phyloP scores from a whole-genome alignment of 1,139 yeast genomes.

The Candida labiduridarum region DNA sequence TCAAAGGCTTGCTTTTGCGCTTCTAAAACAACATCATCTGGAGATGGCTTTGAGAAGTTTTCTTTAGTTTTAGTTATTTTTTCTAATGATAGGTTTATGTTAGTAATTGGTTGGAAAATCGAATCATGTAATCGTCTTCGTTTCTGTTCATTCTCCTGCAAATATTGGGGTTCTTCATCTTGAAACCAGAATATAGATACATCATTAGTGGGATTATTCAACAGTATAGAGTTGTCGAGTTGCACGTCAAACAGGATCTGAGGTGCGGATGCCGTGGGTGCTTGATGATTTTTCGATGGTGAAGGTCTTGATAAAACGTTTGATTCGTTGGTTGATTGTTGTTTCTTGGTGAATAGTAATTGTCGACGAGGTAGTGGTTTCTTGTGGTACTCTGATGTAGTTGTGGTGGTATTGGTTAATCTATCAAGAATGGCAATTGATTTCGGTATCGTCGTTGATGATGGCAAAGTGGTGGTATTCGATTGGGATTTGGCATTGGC shows the following conservation, averaged over 20 bases:
- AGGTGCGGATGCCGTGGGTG: constrained; percentile 9
- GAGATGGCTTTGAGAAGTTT: constrained; percentile 74
- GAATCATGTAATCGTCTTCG: constrained; percentile 24
- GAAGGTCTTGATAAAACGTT: background rate
- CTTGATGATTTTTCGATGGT: background rate
- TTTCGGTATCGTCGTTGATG: constrained; percentile 11
- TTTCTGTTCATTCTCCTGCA: constrained; percentile 20
- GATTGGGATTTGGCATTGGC: constrained; percentile 44
- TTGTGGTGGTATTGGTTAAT: constrained; percentile 11
- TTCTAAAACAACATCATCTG: constrained; percentile 70
- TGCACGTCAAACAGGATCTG: constrained; percentile 16
- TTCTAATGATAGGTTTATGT: constrained; percentile 43
- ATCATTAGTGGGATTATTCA: constrained; percentile 18
- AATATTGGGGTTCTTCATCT: constrained; percentile 7
- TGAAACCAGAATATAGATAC: constrained; percentile 24
- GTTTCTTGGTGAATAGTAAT: constrained; percentile 7
- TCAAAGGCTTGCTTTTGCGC: constrained; percentile 63
- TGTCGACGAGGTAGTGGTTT: constrained; percentile 3
- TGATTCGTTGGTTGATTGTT: background rate
- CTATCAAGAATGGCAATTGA: constrained; percentile 26
- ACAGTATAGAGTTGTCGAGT: constrained; percentile 24
- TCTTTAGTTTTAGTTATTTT: constrained; percentile 46
- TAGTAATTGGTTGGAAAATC: constrained; percentile 41
- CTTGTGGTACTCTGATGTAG: constrained; percentile 3
- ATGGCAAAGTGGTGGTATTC: background rate